Conservation (phyloP, 805 yeast species). For the Saccharomycopsis fodiens region DNA sequence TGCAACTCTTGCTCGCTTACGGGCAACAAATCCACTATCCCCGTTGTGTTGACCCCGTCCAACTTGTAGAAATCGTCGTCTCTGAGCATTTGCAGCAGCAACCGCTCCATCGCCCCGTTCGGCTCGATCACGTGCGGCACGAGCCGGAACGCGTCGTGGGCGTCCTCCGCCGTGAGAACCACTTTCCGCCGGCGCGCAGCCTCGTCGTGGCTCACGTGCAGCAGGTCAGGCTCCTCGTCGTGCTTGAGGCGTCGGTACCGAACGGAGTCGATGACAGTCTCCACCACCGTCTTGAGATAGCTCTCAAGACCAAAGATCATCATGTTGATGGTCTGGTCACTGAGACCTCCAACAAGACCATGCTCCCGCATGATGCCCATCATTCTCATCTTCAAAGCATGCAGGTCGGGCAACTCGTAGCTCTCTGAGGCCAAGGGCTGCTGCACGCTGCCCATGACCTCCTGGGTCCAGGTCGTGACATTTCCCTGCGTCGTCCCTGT, state of each 20-base stretch:
- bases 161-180: constrained; percentile 56
- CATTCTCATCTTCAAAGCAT: constrained; percentile 58
- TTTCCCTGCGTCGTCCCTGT: constrained; percentile 26
- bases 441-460: constrained; percentile 77
- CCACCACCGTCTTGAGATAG: constrained; percentile 68
- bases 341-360: constrained; percentile 79
- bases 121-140: constrained; percentile 66
- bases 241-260: constrained; percentile 48
- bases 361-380: constrained; percentile 81
- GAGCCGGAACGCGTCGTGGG: constrained; percentile 54
- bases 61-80: constrained; percentile 45
- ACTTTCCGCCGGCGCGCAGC: constrained; percentile 26
- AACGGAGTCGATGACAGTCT: constrained; percentile 65
- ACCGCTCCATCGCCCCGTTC: constrained; percentile 47
- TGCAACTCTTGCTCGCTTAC: constrained; percentile 23
- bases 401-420: constrained; percentile 77
- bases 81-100: constrained; percentile 41
- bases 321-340: constrained; percentile 70
- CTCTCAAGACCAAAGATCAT: constrained; percentile 74
- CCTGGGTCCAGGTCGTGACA: constrained; percentile 84
- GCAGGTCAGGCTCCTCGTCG: constrained; percentile 22
- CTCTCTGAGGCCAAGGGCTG: constrained; percentile 73
- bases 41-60: constrained; percentile 23
- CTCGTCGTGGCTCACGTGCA: constrained; percentile 1
- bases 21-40: constrained; percentile 25